Conservation (phyloP, 495 filamentous ascomycete genomes). For the Podospora pseudocomata region DNA sequence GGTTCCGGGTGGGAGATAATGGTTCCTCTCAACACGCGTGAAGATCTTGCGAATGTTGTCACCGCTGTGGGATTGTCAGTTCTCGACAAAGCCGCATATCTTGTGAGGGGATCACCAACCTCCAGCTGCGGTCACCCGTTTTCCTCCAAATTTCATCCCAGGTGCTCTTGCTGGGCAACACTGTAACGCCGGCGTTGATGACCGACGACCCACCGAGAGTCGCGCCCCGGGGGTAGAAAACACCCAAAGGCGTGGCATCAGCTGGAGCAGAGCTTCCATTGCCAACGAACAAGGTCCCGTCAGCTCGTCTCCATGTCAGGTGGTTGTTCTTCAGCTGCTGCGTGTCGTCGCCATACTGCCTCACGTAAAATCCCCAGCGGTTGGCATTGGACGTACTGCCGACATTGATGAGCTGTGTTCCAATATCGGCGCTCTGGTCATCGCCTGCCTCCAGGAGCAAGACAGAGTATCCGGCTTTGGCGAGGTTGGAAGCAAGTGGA, state of each 20-base stretch:
- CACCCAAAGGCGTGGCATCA: slow-evolving; percentile 40
- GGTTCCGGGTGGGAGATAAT: slow-evolving; percentile 45
- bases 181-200: slow-evolving; percentile 42
- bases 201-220: slow-evolving; percentile 46
- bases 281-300: slow-evolving; percentile 35
- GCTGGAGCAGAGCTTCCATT: slow-evolving; percentile 31
- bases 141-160: slow-evolving; percentile 46
- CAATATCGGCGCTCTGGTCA: slow-evolving; percentile 46
- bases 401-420: slow-evolving; percentile 25
- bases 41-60: slow-evolving; percentile 45
- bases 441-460: slow-evolving; percentile 58
- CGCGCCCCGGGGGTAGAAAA: slow-evolving; percentile 47
- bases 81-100: not conserved
- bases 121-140: slow-evolving; percentile 46
- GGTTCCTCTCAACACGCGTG: slow-evolving; percentile 49
- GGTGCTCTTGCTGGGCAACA: slow-evolving; percentile 40
- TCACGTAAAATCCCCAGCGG: slow-evolving; percentile 42
- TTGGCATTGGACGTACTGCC: slow-evolving; percentile 28
- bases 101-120: slow-evolving; percentile 6
- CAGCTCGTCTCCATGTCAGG: slow-evolving; percentile 31
- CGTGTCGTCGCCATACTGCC: slow-evolving; percentile 36
- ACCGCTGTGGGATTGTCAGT: slow-evolving; percentile 19
- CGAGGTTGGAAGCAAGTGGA: slow-evolving; percentile 53
- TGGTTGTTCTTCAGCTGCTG: slow-evolving; percentile 34
- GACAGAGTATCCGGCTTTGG: slow-evolving; percentile 49